Evolutionary conservation across 257 asterid species (phyloP).

Genomic region (Solanum appendiculatum): DNA sequence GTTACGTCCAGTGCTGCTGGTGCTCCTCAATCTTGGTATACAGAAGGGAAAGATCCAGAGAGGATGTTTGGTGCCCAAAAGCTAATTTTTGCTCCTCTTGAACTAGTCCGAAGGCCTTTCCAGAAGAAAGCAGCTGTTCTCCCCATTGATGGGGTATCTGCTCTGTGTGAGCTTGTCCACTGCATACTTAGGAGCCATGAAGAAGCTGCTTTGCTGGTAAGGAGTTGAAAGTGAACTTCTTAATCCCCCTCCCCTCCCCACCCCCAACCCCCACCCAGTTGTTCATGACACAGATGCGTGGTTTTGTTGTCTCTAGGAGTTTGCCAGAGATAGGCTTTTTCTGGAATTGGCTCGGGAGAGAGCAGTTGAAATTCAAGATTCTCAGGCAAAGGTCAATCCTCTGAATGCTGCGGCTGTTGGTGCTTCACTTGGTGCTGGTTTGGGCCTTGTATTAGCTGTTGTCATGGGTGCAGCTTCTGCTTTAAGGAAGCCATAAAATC

Average conservation of each 20-base stretch:
- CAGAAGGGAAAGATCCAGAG: conserved; percentile 27
- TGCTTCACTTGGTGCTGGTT: conserved; percentile 95
- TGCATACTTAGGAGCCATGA: conserved; percentile 55
- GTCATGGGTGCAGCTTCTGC: conserved; percentile 99
- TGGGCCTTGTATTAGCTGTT: conserved; percentile 81
- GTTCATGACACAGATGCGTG: background rate
- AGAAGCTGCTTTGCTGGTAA: conserved; percentile 86
- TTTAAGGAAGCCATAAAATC: conserved; percentile 72
- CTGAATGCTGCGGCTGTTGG: conserved; percentile 78
- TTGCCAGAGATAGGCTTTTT: conserved; percentile 72
- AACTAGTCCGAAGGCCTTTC: conserved; percentile 64
- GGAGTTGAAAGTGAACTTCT: background rate
- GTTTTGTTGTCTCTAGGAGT: conserved; percentile 40
- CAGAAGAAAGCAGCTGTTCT: conserved; percentile 65
- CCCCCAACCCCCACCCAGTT: background rate
- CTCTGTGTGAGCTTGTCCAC: conserved; percentile 65
- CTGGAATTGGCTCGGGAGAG: conserved; percentile 64
- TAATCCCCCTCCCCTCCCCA: background rate
- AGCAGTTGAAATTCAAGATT: conserved; percentile 48
- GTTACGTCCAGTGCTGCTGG: conserved; percentile 63
- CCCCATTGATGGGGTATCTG: conserved; percentile 75
- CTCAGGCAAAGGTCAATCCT: conserved; percentile 44
- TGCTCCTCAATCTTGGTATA: conserved; percentile 54
- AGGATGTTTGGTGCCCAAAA: conserved; percentile 22
- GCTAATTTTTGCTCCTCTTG: conserved; percentile 47